Conservation (phyloP, 2,329 filamentous ascomycete species). For the Aureobasidium zeae region DNA sequence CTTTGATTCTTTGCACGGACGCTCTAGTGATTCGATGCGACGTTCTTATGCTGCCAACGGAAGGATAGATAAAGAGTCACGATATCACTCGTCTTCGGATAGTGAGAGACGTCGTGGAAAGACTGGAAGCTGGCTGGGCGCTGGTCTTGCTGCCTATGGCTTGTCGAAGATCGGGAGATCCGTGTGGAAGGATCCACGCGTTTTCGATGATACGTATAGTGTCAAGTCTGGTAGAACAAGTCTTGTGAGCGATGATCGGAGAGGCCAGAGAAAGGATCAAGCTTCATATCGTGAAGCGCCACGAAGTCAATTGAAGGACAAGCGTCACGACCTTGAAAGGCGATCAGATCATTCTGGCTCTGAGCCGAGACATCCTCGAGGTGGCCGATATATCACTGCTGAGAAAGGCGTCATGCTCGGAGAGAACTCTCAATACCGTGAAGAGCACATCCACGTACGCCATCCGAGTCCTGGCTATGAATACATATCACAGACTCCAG, state of each 20-base stretch:
- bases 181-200: slow-evolving; percentile 42
- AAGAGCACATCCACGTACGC: slow-evolving; percentile 9
- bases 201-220: slow-evolving; percentile 53
- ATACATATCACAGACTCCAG: neutral
- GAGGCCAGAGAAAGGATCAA: too few species aligned
- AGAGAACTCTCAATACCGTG: neutral
- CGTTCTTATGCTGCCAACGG: slow-evolving; percentile 21
- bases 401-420: neutral
- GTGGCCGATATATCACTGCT: neutral
- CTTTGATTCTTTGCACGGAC: slow-evolving; percentile 31
- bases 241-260: too few species aligned
- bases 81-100: slow-evolving; percentile 47
- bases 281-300: too few species aligned
- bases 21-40: slow-evolving; percentile 26
- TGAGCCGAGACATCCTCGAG: neutral
- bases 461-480: neutral
- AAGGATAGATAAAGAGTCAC: slow-evolving; percentile 51
- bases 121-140: slow-evolving; percentile 40
- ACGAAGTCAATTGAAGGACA: too few species aligned
- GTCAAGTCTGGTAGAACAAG: slow-evolving; percentile 43
- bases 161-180: slow-evolving; percentile 45
- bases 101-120: slow-evolving; percentile 38
- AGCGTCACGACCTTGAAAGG: neutral
- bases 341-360: neutral
- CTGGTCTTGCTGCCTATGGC: slow-evolving; percentile 46